Base-by-base conservation (phyloP, 1,139 yeast species). In the Pichia sp. region DNA sequence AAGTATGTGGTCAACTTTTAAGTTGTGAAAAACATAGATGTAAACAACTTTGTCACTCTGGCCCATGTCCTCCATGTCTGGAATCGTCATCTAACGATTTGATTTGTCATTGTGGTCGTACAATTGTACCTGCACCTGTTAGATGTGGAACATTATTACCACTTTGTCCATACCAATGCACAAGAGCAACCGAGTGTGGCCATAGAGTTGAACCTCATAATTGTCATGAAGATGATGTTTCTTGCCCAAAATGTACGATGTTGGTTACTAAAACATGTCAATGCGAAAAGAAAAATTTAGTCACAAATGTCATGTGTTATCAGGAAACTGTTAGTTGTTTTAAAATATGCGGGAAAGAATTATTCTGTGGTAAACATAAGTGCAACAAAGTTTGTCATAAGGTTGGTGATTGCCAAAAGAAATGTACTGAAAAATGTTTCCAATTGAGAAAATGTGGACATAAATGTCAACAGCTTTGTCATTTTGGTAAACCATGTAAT, bases 11-110 rank as follows among this genome's bases (percentile, higher is more conserved):
- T 63, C 74, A 81, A 57, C 65, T 78, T 56, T 74, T 87, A 52
- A 68, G 81, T 31, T 90, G 97, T 70, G 95, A 93, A 0, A 62
- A 62, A 42, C 98, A 90, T 65, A 66, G 74, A 46, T 90, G 97
- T 67, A 77, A 77, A 44, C 80, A 84, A 58, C 76, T 84, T 34
- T 90, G 97, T 62, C 97, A 90, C 66, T 72, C 80, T 16, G 97
- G 97, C 0, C 79, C 87, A 1, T 90, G 97, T 69, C 82, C 83
- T 2, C 85, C 91, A 11, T 90, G 98, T 66, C 67, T 87, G 49
- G 96, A 89, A 62, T 86, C 96, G 6, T 78, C 89, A 14, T 81
- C 83, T 49, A 93, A 87, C 33, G 97, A 90, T 65, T 72, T 88
- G 60, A 76, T 83, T 3, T 90, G 98, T 65, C 77, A 86, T 52